phyloP scores from a whole-genome alignment of 1,284 basidiomycete species.

The Naganishia sp. region DNA sequence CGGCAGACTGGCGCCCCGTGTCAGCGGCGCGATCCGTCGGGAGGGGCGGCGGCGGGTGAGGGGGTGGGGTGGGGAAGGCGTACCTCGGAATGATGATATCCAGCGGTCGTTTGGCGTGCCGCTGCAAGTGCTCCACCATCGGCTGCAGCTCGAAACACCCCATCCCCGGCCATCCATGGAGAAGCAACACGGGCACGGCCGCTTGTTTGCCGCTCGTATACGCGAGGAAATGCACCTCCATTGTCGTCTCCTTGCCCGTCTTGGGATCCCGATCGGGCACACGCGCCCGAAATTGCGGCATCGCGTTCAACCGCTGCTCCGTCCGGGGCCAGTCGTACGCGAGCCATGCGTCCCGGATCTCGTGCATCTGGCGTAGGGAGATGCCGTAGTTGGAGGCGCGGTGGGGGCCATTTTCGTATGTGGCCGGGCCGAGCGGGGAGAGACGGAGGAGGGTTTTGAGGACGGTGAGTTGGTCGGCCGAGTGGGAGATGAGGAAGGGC shows the following conservation, averaged over 20 bases:
- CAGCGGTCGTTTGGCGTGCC: conserved; percentile 37
- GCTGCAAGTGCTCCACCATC: conserved; percentile 39
- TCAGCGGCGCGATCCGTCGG: conserved; percentile 40
- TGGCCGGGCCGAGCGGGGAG: conserved; percentile 20
- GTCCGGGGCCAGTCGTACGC: conserved; percentile 34
- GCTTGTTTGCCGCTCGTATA: conserved; percentile 38
- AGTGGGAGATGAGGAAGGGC: conserved; percentile 31
- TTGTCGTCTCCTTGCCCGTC: not conserved
- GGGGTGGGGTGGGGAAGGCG: conserved; percentile 36
- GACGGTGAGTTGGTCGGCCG: not conserved
- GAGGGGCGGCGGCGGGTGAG: not conserved
- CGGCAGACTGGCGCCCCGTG: conserved; percentile 35
- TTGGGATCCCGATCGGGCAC: conserved; percentile 19
- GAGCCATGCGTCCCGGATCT: conserved; percentile 29
- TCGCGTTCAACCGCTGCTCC: conserved; percentile 22
- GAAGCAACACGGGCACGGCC: conserved; percentile 46
- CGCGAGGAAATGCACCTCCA: conserved; percentile 46
- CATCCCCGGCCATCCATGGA: conserved; percentile 52
- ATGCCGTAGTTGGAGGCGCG: conserved; percentile 36
- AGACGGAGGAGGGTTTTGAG: conserved; percentile 19
- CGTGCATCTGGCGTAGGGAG: conserved; percentile 16
- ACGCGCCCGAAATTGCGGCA: conserved; percentile 20
- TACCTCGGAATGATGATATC: conserved; percentile 26
- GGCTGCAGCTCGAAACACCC: conserved; percentile 46
- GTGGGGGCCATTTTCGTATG: conserved; percentile 21